Base-by-base conservation (phyloP, 2,329 filamentous ascomycete species). In the Emmonsiellopsis sp. region DNA sequence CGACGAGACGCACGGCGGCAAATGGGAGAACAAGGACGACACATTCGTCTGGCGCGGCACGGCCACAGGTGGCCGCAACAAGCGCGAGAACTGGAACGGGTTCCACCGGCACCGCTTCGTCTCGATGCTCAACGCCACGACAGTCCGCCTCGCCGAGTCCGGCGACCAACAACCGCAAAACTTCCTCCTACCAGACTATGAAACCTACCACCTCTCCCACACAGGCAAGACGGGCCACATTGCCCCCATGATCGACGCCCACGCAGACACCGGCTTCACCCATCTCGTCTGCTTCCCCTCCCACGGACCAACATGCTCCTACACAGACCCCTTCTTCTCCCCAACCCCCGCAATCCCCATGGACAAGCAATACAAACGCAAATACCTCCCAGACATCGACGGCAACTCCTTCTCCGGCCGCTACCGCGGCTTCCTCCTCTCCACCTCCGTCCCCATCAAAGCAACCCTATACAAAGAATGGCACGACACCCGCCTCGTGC, bases 91-190 rank as follows among this genome's bases (percentile, higher is more conserved):
- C 60, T 90, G 86, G 86, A 79, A 74, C 9, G 79, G 82, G 0
- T 89, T 88, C 62, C 86, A 90, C 58, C 81, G 86, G 3, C 86
- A 89, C 63, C 83, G 87, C 2, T 87, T 90, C 63, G 78, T 88
- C 2, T 75, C 82, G 45, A 86, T 89, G 82, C 78, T 84, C 62
- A 89, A 90, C 60, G 78, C 74, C 9, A 86, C 83, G 6, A 77
- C 75, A 53, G 72, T 86, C 3, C 61, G 62, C 5, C 63, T 67
- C 6, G 78, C 78, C 2, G 78, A 84, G 58, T 61, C 68, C 13
- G 60, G 69, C 52, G 52, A 55, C 10, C 54, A 62, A 34, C 21
- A 37, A 10, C 42, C 40, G 5, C 36, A 36, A 21, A 52, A 68
- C 54, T 59, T 65, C 65, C 52, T 58, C 60, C 48, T 65, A 60